Percentiles rank a stretch among this genome's conserved stretches.
Evolutionary conservation across 352 stramenopile genomes (phyloP).

Genomic region (Pythium rishiriense): DNA sequence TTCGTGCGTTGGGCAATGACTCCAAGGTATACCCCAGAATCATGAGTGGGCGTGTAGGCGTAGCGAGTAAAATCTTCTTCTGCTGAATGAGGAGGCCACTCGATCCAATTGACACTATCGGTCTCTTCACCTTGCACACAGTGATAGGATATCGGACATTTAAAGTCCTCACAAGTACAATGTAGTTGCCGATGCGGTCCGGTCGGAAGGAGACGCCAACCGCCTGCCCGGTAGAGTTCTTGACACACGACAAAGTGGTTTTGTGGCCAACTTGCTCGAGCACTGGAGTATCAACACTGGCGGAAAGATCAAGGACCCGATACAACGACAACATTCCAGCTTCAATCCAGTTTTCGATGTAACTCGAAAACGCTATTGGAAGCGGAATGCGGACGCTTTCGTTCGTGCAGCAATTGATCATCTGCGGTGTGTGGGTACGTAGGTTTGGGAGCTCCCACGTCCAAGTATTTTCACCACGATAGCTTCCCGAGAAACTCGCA

Average conservation of each 20-base stretch:
- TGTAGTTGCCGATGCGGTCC: conserved; percentile 28
- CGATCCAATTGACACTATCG: neutral
- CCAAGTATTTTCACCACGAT: conserved; percentile 18
- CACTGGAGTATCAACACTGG: neutral
- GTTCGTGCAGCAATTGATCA: conserved; percentile 36
- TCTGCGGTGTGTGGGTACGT: conserved; percentile 13
- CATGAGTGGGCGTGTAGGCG: conserved; percentile 19
- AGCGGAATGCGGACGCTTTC: conserved; percentile 41
- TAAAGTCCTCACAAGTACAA: conserved; percentile 39
- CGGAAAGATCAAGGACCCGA: conserved; percentile 24
- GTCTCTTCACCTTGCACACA: conserved; percentile 14
- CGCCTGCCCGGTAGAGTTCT: conserved; percentile 22
- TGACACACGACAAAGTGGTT: conserved; percentile 22
- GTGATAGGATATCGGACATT: conserved; percentile 37
- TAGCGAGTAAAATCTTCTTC: conserved; percentile 22
- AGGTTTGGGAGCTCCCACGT: conserved; percentile 52
- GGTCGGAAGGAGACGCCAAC: conserved; percentile 12
- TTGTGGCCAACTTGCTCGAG: conserved; percentile 28
- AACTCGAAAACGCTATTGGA: conserved; percentile 30
- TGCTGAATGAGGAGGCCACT: conserved; percentile 21
- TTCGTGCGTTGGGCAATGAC: neutral
- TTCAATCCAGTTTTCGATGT: conserved; percentile 36
- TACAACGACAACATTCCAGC: conserved; percentile 29
- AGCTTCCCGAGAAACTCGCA: conserved; percentile 18
- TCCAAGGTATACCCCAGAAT: conserved; percentile 36